A percentile compares a stretch with the other conserved stretches of the same genome.
Evolutionary conservation across 2,329 filamentous ascomycete genomes (phyloP).

Genomic region (Pseudogymnoascus sp.): DNA sequence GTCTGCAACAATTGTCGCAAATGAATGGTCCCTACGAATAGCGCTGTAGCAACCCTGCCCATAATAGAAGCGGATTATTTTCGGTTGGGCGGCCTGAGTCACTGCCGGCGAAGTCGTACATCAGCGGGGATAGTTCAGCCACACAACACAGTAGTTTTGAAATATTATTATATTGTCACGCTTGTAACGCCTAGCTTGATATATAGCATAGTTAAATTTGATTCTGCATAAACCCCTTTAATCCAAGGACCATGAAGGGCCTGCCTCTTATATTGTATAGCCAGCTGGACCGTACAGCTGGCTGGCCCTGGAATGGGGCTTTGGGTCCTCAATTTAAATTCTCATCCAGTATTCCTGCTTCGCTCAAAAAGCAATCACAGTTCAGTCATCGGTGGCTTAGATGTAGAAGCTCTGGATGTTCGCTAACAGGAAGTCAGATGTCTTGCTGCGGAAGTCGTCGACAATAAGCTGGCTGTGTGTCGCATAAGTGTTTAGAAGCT

Average conservation of each 20-base stretch:
- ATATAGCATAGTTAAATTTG: background rate
- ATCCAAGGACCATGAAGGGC: background rate
- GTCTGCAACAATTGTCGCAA: background rate
- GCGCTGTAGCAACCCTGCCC: background rate
- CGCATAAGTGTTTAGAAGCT: constrained; percentile 45
- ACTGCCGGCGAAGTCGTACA: background rate
- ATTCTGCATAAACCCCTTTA: background rate
- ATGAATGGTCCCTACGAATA: background rate
- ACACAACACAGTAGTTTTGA: background rate
- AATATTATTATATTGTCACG: background rate
- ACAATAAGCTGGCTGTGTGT: constrained; percentile 31
- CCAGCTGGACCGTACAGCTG: background rate
- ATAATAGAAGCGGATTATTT: background rate
- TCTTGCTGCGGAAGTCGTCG: constrained; percentile 43
- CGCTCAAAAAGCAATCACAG: background rate
- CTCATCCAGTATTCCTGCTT: background rate
- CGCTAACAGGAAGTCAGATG: constrained; percentile 35
- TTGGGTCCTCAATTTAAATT: background rate
- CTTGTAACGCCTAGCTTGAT: background rate
- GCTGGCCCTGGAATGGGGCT: background rate
- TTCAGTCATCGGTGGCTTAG: background rate
- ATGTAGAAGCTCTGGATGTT: constrained; percentile 17
- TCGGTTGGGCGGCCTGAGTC: background rate
- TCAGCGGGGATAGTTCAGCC: background rate
- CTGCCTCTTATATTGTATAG: background rate